phyloP scores from a whole-genome alignment of 192 early-diverging fungal genomes.

The Coemansia sp. region DNA sequence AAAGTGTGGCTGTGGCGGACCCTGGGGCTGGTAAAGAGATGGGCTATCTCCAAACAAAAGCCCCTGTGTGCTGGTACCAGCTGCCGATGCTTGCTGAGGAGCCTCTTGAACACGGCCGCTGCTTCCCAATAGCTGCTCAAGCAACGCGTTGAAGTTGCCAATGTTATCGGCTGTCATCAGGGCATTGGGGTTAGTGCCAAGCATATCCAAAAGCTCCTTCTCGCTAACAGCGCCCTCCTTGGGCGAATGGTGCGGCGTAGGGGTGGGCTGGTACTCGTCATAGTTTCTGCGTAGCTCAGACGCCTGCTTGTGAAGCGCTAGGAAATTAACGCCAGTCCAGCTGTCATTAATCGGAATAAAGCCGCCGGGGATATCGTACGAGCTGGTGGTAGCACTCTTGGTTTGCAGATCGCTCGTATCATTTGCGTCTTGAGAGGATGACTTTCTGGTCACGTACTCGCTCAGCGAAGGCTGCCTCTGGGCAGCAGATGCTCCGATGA shows the following conservation, averaged over 20 bases:
- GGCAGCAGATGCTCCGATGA: neutral
- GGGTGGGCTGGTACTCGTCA: slow-evolving; percentile 49
- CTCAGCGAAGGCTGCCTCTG: slow-evolving; percentile 44
- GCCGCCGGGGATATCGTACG: neutral
- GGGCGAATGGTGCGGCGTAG: slow-evolving; percentile 56
- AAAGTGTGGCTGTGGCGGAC: slow-evolving; percentile 13
- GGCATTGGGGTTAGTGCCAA: slow-evolving; percentile 41
- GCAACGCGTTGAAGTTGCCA: slow-evolving; percentile 31
- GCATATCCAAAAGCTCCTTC: slow-evolving; percentile 36
- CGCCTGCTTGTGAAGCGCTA: slow-evolving; percentile 35
- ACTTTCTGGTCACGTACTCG: slow-evolving; percentile 46
- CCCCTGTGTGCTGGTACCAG: neutral
- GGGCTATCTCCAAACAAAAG: slow-evolving; percentile 8
- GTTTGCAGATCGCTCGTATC: neutral
- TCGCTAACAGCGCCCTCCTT: slow-evolving; percentile 24
- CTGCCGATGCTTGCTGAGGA: neutral
- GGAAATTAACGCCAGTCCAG: slow-evolving; percentile 48
- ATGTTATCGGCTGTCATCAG: slow-evolving; percentile 42
- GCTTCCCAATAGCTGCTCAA: slow-evolving; percentile 37
- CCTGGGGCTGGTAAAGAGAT: slow-evolving; percentile 5
- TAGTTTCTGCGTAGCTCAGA: slow-evolving; percentile 37
- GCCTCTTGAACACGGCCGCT: slow-evolving; percentile 22
- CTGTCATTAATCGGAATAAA: slow-evolving; percentile 28
- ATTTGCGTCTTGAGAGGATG: neutral
- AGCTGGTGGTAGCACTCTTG: neutral